phyloP scores from a whole-genome alignment of 306 rosid genomes.

The Cucurbita ficifolia region DNA sequence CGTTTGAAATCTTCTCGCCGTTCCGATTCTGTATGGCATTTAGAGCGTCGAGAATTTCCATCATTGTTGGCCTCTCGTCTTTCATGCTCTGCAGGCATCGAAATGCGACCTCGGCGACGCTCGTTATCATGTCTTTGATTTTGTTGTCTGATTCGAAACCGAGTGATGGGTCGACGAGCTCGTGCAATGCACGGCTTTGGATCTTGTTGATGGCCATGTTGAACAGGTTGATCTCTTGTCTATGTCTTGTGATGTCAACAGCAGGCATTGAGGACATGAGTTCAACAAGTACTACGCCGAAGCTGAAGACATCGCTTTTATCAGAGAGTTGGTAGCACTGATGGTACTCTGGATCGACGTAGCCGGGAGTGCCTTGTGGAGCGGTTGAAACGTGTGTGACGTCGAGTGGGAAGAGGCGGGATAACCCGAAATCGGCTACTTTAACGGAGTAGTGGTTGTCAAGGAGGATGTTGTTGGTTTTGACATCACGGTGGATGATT shows the following conservation, averaged over 20 bases:
- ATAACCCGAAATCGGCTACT: slow-evolving; percentile 85
- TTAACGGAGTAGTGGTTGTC: slow-evolving; percentile 46
- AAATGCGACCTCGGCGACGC: slow-evolving; percentile 68
- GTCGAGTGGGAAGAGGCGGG: slow-evolving; percentile 55
- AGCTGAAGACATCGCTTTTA: slow-evolving; percentile 80
- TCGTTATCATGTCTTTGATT: slow-evolving; percentile 40
- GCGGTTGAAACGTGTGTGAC: slow-evolving; percentile 72
- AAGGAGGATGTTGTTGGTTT: slow-evolving; percentile 68
- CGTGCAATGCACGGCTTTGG: slow-evolving; percentile 36
- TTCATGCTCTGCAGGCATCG: slow-evolving; percentile 53
- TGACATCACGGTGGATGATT: slow-evolving; percentile 70
- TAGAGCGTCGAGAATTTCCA: slow-evolving; percentile 32
- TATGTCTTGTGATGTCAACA: slow-evolving; percentile 70
- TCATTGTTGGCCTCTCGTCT: slow-evolving; percentile 63
- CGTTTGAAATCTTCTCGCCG: slow-evolving; percentile 19
- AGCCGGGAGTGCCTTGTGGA: slow-evolving; percentile 94
- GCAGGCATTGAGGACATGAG: slow-evolving; percentile 73
- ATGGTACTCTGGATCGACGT: slow-evolving; percentile 81
- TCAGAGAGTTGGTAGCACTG: slow-evolving; percentile 57
- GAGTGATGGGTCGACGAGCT: slow-evolving; percentile 46
- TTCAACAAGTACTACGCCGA: slow-evolving; percentile 72
- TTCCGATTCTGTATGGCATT: slow-evolving; percentile 32
- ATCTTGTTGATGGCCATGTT: slow-evolving; percentile 74
- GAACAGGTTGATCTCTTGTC: slow-evolving; percentile 65
- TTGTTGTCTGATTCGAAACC: slow-evolving; percentile 48